These are phyloP conservation scores for Hyphopichia fennica DNA, from an alignment of 1,139 yeast species.

Conservation along the genomic window DNA sequence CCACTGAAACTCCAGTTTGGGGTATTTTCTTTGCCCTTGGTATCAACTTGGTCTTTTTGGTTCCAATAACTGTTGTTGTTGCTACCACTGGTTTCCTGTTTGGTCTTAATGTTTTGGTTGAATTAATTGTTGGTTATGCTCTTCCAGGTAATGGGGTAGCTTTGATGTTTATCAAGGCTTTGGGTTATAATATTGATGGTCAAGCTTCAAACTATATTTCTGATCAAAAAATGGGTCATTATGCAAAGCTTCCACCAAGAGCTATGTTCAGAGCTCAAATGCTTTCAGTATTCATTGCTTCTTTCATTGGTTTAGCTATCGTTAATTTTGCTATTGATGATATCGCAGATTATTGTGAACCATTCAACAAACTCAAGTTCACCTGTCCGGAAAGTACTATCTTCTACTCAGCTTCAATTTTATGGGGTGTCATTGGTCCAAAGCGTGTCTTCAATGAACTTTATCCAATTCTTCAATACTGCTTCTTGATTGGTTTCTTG, in stretches of 20 bases:
- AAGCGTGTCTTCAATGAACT: conserved; percentile 50
- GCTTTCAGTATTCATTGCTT: conserved; percentile 39
- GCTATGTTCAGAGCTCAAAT: conserved; percentile 62
- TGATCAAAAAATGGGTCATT: conserved; percentile 56
- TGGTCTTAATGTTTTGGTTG: conserved; percentile 58
- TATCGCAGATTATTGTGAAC: conserved; percentile 43
- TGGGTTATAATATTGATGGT: conserved; percentile 55
- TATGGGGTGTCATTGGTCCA: conserved; percentile 71
- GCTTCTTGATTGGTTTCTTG: conserved; percentile 56
- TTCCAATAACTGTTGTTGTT: conserved; percentile 48
- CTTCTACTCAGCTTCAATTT: conserved; percentile 50
- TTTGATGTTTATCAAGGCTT: conserved; percentile 53
- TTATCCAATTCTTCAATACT: conserved; percentile 49
- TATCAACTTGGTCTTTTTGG: conserved; percentile 52
- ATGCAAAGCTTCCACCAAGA: conserved; percentile 58
- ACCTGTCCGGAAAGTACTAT: conserved; percentile 51
- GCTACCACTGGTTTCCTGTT: conserved; percentile 50
- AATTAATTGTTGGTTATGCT: conserved; percentile 57
- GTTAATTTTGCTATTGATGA: conserved; percentile 49
- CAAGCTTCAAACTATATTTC: conserved; percentile 53
- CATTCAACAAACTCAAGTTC: conserved; percentile 41
- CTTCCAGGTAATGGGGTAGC: conserved; percentile 60
- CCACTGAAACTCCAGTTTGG: conserved; percentile 57
- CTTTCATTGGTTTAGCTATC: conserved; percentile 53
- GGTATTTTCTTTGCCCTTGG: conserved; percentile 57